A percentile compares a stretch with the other conserved stretches of the same genome.
These are phyloP conservation scores for Phaseolus coccineus DNA, from an alignment of 331 rosid species.

Conservation along the genomic window DNA sequence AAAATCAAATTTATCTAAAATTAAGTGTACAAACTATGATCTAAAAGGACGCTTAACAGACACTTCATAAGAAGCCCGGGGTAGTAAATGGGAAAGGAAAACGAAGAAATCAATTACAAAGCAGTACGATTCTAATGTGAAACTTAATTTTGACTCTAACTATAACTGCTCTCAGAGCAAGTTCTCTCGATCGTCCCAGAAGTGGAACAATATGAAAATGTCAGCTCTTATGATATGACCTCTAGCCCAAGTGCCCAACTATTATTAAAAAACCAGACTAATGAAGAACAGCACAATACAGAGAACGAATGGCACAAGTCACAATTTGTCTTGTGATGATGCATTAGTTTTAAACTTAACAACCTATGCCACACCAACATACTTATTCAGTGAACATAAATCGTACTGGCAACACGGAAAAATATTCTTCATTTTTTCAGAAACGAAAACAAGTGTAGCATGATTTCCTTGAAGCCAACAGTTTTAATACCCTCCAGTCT, in stretches of 20 bases:
- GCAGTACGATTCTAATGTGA: not conserved
- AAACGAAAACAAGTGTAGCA: constrained; percentile 32
- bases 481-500: constrained; percentile 53
- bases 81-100: not conserved
- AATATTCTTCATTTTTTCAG: constrained; percentile 33
- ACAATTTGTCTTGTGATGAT: constrained; percentile 14
- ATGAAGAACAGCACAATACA: not conserved
- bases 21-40: not conserved
- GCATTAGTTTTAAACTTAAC: constrained; percentile 31
- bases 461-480: constrained; percentile 5
- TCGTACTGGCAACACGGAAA: constrained; percentile 41
- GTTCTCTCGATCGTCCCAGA: not conserved
- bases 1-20: not conserved
- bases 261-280: not conserved
- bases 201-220: constrained; percentile 6
- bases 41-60: not conserved
- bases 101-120: not conserved
- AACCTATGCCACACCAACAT: constrained; percentile 38
- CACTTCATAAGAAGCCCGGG: not conserved
- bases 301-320: constrained; percentile 10
- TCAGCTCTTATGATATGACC: not conserved
- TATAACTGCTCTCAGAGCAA: not conserved
- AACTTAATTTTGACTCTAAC: too few species aligned
- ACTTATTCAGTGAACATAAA: constrained; percentile 44
- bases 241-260: constrained; percentile 5